These are phyloP conservation scores for Pyricularia grisea DNA, from an alignment of 2,329 filamentous ascomycete genomes.

Conservation along the genomic window DNA sequence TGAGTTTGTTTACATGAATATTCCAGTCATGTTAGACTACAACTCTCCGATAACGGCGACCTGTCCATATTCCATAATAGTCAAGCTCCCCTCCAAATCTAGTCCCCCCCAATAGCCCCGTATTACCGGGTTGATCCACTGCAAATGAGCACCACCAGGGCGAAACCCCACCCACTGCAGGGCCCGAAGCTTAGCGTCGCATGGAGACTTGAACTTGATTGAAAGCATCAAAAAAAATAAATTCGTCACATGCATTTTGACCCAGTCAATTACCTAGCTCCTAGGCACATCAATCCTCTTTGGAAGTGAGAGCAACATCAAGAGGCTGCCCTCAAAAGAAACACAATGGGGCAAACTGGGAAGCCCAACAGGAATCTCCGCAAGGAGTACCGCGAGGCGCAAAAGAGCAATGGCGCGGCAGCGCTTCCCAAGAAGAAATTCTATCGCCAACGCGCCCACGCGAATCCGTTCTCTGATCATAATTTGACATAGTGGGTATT, in stretches of 20 bases:
- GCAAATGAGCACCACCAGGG: not conserved
- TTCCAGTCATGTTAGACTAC: not conserved
- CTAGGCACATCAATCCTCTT: not conserved
- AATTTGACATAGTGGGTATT: constrained; percentile 59
- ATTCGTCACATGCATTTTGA: not conserved
- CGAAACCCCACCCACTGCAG: not conserved
- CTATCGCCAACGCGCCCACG: constrained; percentile 92
- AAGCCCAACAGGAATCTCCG: constrained; percentile 54
- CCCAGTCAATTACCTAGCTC: not conserved
- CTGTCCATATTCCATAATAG: not conserved
- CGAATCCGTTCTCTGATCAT: constrained; percentile 97
- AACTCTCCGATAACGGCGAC: not conserved
- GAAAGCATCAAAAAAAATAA: not conserved
- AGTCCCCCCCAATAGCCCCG: not conserved
- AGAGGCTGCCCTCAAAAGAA: not conserved
- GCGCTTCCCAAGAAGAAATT: constrained; percentile 87
- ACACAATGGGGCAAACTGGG: constrained; percentile 29
- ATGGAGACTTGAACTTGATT: not conserved
- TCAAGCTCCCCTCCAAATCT: not conserved
- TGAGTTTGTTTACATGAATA: not conserved
- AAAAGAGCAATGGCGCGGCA: constrained; percentile 39
- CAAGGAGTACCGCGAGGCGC: constrained; percentile 51
- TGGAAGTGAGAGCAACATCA: not conserved
- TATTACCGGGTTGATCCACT: not conserved
- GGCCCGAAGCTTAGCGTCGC: not conserved